phyloP scores from a whole-genome alignment of 352 stramenopile genomes.

The Globisporangium uncinulatum region DNA sequence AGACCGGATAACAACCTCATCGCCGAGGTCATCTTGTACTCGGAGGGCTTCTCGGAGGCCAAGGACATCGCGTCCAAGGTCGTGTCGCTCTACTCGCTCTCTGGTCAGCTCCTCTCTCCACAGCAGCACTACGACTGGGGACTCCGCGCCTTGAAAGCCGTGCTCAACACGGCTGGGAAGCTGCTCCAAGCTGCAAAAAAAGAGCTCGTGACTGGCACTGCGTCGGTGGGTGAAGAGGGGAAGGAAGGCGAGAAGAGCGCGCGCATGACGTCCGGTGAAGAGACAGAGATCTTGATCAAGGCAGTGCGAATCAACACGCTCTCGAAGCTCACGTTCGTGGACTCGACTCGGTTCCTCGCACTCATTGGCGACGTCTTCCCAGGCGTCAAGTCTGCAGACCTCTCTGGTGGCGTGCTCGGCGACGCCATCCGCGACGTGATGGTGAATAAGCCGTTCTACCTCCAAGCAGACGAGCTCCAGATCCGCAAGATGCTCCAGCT shows the following conservation, averaged over 20 bases:
- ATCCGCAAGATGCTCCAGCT: slow-evolving; percentile 95
- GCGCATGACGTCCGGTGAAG: slow-evolving; percentile 56
- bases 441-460: slow-evolving; percentile 80
- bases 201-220: slow-evolving; percentile 23
- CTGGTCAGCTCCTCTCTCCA: slow-evolving; percentile 71
- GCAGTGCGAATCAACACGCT: slow-evolving; percentile 94
- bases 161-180: slow-evolving; percentile 93
- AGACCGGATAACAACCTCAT: slow-evolving; percentile 93
- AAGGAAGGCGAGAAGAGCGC: slow-evolving; percentile 5
- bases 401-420: slow-evolving; percentile 71
- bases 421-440: slow-evolving; percentile 90
- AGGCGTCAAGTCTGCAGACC: slow-evolving; percentile 75
- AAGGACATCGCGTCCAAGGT: slow-evolving; percentile 90
- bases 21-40: slow-evolving; percentile 90
- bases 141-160: slow-evolving; percentile 90
- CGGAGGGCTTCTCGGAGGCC: slow-evolving; percentile 87
- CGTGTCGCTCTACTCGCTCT: slow-evolving; percentile 89
- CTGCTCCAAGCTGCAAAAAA: slow-evolving; percentile 84
- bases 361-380: slow-evolving; percentile 94
- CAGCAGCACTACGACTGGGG: slow-evolving; percentile 96
- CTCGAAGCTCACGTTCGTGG: slow-evolving; percentile 93
- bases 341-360: slow-evolving; percentile 86
- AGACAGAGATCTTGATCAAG: slow-evolving; percentile 93
- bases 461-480: slow-evolving; percentile 88
- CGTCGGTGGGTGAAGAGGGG: slow-evolving; percentile 9